Conservation (phyloP, 2,329 filamentous ascomycete species). For the Pleomassaria siparia region DNA sequence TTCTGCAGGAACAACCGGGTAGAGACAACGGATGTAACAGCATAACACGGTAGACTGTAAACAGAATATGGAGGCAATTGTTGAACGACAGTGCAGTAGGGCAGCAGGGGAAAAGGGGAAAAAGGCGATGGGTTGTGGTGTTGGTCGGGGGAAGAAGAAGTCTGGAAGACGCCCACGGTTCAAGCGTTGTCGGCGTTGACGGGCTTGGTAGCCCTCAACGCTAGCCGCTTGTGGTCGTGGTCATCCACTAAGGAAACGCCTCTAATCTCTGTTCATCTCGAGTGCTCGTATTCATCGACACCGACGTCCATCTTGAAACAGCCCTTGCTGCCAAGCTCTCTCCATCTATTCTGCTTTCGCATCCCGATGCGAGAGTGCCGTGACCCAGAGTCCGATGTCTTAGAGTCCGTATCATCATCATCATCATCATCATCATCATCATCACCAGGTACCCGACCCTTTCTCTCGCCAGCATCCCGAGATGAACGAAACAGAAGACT, state of each 20-base stretch:
- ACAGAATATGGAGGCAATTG: too few relatives aligned
- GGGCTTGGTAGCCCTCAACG: background rate
- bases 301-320: background rate
- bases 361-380: background rate
- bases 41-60: too few relatives aligned
- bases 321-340: background rate
- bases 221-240: background rate
- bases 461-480: too few relatives aligned
- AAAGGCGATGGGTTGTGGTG: background rate
- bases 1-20: background rate
- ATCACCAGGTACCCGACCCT: background rate
- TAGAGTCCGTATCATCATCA: background rate
- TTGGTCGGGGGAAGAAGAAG: background rate
- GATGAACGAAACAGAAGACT: background rate
- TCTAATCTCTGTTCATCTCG: background rate
- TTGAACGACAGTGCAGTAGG: background rate
- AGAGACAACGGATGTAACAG: too few relatives aligned
- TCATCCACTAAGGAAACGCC: background rate
- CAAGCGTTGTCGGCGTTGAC: background rate
- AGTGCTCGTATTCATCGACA: background rate
- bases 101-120: background rate
- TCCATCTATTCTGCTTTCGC: background rate
- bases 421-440: background rate
- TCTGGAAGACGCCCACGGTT: background rate
- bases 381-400: background rate